These are phyloP conservation scores for Hanseniaspora uvarum DNA, from an alignment of 1,139 yeast species.

Conservation along the genomic window DNA sequence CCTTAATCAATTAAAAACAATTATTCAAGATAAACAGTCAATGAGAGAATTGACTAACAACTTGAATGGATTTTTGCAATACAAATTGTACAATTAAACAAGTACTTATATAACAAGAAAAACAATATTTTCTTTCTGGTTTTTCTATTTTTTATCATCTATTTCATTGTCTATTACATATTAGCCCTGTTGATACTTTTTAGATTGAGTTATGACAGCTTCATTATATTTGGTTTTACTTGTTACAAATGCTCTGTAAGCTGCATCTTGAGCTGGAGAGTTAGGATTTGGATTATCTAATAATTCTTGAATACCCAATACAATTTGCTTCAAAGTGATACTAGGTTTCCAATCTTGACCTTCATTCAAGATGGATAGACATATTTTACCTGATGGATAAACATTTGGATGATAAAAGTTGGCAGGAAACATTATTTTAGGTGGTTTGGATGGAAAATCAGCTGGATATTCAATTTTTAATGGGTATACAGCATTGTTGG, in stretches of 20 bases:
- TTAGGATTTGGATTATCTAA: slow-evolving; percentile 84
- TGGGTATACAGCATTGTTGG: slow-evolving; percentile 68
- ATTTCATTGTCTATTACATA: no score
- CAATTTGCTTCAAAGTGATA: slow-evolving; percentile 78
- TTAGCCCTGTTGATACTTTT: slow-evolving; percentile 45
- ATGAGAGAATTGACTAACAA: slow-evolving; percentile 9
- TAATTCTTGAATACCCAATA: slow-evolving; percentile 85
- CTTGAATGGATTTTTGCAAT: slow-evolving; percentile 9
- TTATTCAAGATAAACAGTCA: slow-evolving; percentile 9
- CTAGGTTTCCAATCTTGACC: slow-evolving; percentile 99
- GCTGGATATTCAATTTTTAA: slow-evolving; percentile 71
- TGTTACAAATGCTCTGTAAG: slow-evolving; percentile 74
- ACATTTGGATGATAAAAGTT: slow-evolving; percentile 94
- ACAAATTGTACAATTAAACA: slow-evolving; percentile 44
- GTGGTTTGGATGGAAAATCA: slow-evolving; percentile 95
- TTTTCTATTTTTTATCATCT: background rate
- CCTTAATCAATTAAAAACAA: background rate
- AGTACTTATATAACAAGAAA: slow-evolving; percentile 19
- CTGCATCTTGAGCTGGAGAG: slow-evolving; percentile 96
- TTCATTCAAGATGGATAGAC: slow-evolving; percentile 85
- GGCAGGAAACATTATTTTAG: slow-evolving; percentile 77
- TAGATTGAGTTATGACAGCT: slow-evolving; percentile 74
- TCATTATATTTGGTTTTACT: slow-evolving; percentile 60
- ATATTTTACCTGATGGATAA: slow-evolving; percentile 92
- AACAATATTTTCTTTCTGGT: background rate